Conservation (phyloP, 2,329 filamentous ascomycete species). For the Paraphaeosphaeria minitans region DNA sequence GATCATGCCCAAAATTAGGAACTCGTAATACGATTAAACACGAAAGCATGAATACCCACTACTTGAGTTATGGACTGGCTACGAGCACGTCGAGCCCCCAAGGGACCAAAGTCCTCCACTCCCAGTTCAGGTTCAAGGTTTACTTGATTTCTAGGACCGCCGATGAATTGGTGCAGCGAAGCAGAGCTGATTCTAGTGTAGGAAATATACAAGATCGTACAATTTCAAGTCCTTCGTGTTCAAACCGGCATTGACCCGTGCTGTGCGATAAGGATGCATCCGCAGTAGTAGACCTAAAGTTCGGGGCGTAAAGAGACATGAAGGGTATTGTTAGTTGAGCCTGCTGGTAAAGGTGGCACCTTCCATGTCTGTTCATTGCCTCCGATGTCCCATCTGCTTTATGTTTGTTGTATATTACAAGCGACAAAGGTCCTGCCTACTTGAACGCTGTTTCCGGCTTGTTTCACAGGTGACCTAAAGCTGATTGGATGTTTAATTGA, state of each 20-base stretch:
- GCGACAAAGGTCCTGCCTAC: constrained; percentile 11
- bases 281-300: neutral
- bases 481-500: constrained; percentile 20
- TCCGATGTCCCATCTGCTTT: constrained; percentile 15
- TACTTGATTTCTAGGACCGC: too few relatives aligned
- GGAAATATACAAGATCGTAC: too few relatives aligned
- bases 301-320: neutral
- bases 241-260: neutral
- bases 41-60: neutral
- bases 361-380: constrained; percentile 3
- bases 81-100: too few relatives aligned
- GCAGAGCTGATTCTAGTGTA: too few relatives aligned
- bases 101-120: too few relatives aligned
- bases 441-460: neutral
- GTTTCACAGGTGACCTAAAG: neutral
- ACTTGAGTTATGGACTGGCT: too few relatives aligned
- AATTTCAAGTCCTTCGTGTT: neutral
- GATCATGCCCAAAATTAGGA: too few relatives aligned
- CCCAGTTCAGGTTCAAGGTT: too few relatives aligned
- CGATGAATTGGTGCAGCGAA: too few relatives aligned
- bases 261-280: neutral
- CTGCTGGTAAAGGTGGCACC: neutral
- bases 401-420: constrained; percentile 13
- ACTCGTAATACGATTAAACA: too few relatives aligned
- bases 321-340: neutral